These are phyloP conservation scores for Elongisporangium senticosum DNA, from an alignment of 352 stramenopile species.

Conservation along the genomic window DNA sequence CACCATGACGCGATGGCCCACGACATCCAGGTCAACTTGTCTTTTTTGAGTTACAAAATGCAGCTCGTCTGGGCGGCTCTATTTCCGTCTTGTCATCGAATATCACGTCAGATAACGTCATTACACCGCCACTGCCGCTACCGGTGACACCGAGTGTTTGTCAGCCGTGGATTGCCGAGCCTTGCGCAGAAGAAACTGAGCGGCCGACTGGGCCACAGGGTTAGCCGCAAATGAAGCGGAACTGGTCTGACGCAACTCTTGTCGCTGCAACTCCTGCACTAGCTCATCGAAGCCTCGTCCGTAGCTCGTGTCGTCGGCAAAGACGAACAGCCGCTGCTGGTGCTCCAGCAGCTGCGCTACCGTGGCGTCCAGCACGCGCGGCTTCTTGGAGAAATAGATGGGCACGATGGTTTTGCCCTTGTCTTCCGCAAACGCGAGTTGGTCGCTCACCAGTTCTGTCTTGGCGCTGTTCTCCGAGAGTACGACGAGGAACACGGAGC, in stretches of 20 bases:
- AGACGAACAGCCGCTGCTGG: slow-evolving; percentile 34
- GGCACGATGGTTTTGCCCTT: slow-evolving; percentile 75
- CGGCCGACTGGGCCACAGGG: slow-evolving; percentile 28
- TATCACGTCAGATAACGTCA: background rate
- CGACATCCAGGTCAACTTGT: background rate
- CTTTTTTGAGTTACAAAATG: background rate
- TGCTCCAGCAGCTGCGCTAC: slow-evolving; percentile 33
- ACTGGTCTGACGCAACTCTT: slow-evolving; percentile 10
- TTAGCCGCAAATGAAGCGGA: slow-evolving; percentile 22
- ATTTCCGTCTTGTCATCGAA: background rate
- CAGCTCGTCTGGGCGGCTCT: background rate
- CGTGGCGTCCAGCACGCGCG: slow-evolving; percentile 32
- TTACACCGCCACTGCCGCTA: background rate
- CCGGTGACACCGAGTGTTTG: background rate
- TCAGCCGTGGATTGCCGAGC: background rate
- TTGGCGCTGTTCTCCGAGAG: slow-evolving; percentile 70
- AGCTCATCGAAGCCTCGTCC: slow-evolving; percentile 57
- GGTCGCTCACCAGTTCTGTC: slow-evolving; percentile 77
- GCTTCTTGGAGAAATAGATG: slow-evolving; percentile 55
- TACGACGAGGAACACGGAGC: slow-evolving; percentile 64
- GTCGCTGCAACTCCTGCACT: slow-evolving; percentile 30
- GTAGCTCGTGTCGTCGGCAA: slow-evolving; percentile 59
- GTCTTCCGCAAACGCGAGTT: slow-evolving; percentile 79
- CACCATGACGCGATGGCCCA: background rate
- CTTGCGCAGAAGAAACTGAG: slow-evolving; percentile 16